Conservation (phyloP, 768 basidiomycete genomes). For the Phylloporus sp. region DNA sequence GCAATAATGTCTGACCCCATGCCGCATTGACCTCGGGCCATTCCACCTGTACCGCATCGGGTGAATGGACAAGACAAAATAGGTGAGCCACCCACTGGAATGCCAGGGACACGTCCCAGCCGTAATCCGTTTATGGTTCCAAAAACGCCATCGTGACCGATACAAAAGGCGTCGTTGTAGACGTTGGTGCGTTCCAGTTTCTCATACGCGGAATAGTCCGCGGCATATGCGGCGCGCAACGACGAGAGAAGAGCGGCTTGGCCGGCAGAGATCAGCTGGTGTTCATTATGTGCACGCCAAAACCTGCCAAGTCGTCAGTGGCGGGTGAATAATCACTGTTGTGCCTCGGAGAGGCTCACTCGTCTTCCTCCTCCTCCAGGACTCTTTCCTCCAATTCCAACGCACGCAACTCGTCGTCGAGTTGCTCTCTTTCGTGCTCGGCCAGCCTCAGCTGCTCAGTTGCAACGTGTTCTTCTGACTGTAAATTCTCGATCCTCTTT, state of each 20-base stretch:
- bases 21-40: conserved; percentile 99
- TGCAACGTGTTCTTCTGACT: conserved; percentile 59
- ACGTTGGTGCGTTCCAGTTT: conserved; percentile 90
- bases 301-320: conserved; percentile 46
- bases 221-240: conserved; percentile 70
- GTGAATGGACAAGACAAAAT: conserved; percentile 3
- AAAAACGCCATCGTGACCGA: conserved; percentile 90
- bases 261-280: conserved; percentile 57
- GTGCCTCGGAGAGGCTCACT: conserved; percentile 44
- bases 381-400: conserved; percentile 74
- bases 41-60: conserved; percentile 61
- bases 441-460: conserved; percentile 71
- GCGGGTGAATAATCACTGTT: background rate
- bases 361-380: conserved; percentile 78
- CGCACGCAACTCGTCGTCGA: conserved; percentile 65
- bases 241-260: conserved; percentile 67
- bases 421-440: conserved; percentile 69
- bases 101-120: conserved; percentile 79
- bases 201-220: conserved; percentile 71
- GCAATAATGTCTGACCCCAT: conserved; percentile 92
- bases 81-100: conserved; percentile 50
- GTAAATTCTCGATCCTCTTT: conserved; percentile 67
- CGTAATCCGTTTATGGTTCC: conserved; percentile 98
- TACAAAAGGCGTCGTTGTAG: conserved; percentile 93
- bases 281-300: conserved; percentile 75